Conservation (phyloP, 2,329 filamentous ascomycete genomes). For the Colletotrichum siamense region DNA sequence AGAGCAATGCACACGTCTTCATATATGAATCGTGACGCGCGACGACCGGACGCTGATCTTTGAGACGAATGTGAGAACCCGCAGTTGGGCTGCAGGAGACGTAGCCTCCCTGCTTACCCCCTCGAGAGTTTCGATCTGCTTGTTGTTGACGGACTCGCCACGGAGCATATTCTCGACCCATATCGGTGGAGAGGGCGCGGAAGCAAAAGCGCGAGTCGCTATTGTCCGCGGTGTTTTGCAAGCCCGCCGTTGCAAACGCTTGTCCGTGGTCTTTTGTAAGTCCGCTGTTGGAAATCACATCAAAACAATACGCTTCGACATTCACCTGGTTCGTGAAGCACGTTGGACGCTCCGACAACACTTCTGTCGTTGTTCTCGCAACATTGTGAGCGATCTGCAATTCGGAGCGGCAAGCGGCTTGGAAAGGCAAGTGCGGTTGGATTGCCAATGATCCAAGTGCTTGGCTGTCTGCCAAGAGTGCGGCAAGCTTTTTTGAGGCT, state of each 20-base stretch:
- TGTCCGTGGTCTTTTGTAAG: constrained; percentile 7
- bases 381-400: neutral
- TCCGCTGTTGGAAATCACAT: neutral
- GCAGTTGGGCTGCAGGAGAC: neutral
- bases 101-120: neutral
- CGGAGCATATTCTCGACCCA: neutral
- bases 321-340: neutral
- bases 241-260: neutral
- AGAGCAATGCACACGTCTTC: neutral
- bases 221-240: constrained; percentile 11
- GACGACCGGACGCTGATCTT: neutral
- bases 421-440: neutral
- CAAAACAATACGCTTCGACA: neutral
- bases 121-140: neutral
- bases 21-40: constrained; percentile 1
- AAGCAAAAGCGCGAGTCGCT: neutral
- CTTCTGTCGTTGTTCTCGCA: neutral
- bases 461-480: neutral
- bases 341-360: neutral
- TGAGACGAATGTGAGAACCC: neutral
- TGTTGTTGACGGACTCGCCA: neutral
- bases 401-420: neutral
- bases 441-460: neutral
- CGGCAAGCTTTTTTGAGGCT: neutral
- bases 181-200: neutral